These are phyloP conservation scores for Scenedesmus sp. DNA, from an alignment of 163 green algal genomes.

Conservation along the genomic window DNA sequence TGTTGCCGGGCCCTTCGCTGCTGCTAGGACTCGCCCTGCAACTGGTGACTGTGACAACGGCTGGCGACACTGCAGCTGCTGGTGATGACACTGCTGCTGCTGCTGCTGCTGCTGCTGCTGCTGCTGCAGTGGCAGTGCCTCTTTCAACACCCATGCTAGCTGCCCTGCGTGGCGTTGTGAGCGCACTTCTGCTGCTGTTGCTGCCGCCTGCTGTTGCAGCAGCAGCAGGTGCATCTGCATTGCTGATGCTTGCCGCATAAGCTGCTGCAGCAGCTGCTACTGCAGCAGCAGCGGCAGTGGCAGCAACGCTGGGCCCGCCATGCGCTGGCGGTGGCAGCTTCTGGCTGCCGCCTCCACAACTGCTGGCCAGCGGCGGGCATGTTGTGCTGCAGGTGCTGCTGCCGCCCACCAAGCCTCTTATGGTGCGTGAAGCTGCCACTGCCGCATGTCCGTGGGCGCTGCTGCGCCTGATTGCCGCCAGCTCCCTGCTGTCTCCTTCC, in stretches of 20 bases:
- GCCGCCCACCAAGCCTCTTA: background rate
- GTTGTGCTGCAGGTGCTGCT: background rate
- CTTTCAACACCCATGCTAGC: background rate
- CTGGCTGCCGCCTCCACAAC: background rate
- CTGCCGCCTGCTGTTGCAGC: background rate
- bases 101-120: background rate
- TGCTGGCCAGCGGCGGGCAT: background rate
- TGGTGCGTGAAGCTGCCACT: background rate
- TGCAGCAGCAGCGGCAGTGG: background rate
- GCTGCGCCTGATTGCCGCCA: slow-evolving; percentile 18
- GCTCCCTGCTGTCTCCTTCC: slow-evolving; percentile 37
- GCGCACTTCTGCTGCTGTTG: too few relatives aligned
- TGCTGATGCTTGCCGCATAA: background rate
- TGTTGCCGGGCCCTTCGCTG: background rate
- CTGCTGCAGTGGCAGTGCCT: background rate
- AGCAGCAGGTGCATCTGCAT: background rate
- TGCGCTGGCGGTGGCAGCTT: background rate
- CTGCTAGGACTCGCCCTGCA: background rate
- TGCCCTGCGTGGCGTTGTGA: background rate
- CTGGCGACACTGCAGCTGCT: background rate
- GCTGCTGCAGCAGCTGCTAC: background rate
- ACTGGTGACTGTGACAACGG: background rate
- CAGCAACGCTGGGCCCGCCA: background rate
- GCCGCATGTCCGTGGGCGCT: background rate
- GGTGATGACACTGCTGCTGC: too few relatives aligned